Conservation (phyloP, 2,329 filamentous ascomycete genomes). For the Chrysosporium keratinophilum region DNA sequence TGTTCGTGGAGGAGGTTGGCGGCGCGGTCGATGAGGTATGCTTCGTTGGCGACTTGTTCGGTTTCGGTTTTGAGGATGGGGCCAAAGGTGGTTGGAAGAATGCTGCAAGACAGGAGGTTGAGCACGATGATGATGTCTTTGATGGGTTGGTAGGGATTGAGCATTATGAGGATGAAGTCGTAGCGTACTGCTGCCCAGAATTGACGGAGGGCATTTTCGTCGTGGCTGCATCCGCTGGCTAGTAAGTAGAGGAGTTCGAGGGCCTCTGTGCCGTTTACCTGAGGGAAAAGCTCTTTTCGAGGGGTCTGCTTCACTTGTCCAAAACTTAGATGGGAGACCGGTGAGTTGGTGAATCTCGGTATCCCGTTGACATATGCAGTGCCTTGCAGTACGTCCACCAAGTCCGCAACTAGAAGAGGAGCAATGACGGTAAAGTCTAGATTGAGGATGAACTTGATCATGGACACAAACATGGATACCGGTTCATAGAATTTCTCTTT, state of each 20-base stretch:
- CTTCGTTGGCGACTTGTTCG: constrained; percentile 34
- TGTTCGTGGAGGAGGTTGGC: constrained; percentile 48
- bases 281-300: constrained; percentile 34
- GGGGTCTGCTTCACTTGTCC: constrained; percentile 34
- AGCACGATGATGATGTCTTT: constrained; percentile 46
- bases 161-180: constrained; percentile 49
- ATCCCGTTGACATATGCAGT: constrained; percentile 47
- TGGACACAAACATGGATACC: constrained; percentile 34
- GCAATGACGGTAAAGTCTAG: constrained; percentile 30
- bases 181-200: constrained; percentile 51
- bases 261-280: constrained; percentile 46
- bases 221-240: constrained; percentile 38
- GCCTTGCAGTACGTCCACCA: constrained; percentile 34
- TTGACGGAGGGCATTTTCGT: constrained; percentile 32
- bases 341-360: constrained; percentile 40
- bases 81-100: constrained; percentile 45
- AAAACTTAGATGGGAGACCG: constrained; percentile 32
- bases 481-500: constrained; percentile 43
- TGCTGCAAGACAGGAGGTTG: constrained; percentile 46
- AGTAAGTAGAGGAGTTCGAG: constrained; percentile 46
- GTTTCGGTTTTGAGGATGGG: constrained; percentile 35
- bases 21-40: constrained; percentile 46
- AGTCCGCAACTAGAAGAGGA: constrained; percentile 28
- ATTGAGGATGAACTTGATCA: constrained; percentile 33
- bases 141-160: constrained; percentile 49